Base-by-base conservation (phyloP, 805 yeast species). In the Candida adriatica region DNA sequence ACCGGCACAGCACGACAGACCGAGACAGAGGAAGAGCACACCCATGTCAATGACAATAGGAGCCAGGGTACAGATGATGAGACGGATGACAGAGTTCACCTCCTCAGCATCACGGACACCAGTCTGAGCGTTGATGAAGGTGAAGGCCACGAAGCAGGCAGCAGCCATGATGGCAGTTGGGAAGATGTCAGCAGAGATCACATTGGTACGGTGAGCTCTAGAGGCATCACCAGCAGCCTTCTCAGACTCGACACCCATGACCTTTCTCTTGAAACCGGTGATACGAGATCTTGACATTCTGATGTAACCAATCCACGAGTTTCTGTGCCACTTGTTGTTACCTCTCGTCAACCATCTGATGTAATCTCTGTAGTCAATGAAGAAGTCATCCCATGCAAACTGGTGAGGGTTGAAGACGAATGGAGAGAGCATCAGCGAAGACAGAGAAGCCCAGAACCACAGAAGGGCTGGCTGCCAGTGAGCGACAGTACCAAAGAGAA, bases 371-470 rank as follows among this genome's bases (percentile, higher is more conserved):
- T 92, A 92, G 61, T 92, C 98, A 57, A 90, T 76, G 64, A 90
- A 86, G 75, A 82, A 90, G 62, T 88, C 96, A 56, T 79, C 83
- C 88, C 94, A 81, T 31, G 96, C 77, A 61, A 88, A 92, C 68
- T 92, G 97, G 64, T 90, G 96, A 29, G 98, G 98, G 64, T 92
- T 92, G 75, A 86, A 92, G 39, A 92, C 55, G 59, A 90, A 87
- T 51, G 98, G 98, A 29, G 97, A 80, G 48, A 86, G 75, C 64
- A 86, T 72, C 64, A 92, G 70, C 4, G 97, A 84, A 29, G 87
- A 69, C 48, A 87, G 66, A 13, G 95, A 81, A 38, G 92, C 80
- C 96, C 97, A 92, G 75, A 92, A 92, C 96, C 96, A 92, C 42
- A 90, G 61, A 48, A 92, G 68, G 26, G 96, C 84, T 16, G 95